A percentile compares a stretch with the other conserved stretches of the same genome.
Evolutionary conservation across 148 eudicot genomes (phyloP).

Genomic region (Nyssa sinensis): DNA sequence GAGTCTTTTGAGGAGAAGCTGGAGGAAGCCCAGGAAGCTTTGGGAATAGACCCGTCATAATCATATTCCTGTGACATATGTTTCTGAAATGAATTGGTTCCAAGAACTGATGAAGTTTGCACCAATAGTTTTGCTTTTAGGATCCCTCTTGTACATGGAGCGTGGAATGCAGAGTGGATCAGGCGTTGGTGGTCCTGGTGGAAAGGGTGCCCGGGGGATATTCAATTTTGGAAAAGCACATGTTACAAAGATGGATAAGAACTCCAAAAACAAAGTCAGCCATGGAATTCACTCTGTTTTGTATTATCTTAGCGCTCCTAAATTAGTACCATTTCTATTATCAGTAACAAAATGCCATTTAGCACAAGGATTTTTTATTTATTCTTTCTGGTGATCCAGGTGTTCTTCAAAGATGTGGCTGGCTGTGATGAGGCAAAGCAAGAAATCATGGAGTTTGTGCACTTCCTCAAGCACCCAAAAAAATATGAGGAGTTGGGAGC

Average conservation of each 20-base stretch:
- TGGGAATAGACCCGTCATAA: slow-evolving; percentile 51
- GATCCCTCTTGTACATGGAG: slow-evolving; percentile 33
- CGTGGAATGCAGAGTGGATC: slow-evolving; percentile 37
- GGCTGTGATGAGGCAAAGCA: slow-evolving; percentile 75
- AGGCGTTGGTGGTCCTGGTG: slow-evolving; percentile 42
- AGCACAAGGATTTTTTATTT: background rate
- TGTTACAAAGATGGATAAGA: slow-evolving; percentile 49
- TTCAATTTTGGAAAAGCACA: slow-evolving; percentile 51
- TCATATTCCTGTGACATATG: slow-evolving; percentile 49
- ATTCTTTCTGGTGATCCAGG: slow-evolving; percentile 23
- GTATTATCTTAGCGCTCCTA: background rate
- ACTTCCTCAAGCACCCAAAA: slow-evolving; percentile 58
- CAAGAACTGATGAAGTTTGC: slow-evolving; percentile 39
- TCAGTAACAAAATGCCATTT: background rate
- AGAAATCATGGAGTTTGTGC: slow-evolving; percentile 72
- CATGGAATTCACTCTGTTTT: background rate
- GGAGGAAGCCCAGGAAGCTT: slow-evolving; percentile 54
- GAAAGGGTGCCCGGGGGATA: slow-evolving; percentile 53
- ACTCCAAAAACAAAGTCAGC: slow-evolving; percentile 53
- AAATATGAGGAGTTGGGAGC: slow-evolving; percentile 74
- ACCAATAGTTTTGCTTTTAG: slow-evolving; percentile 41
- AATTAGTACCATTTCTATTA: background rate
- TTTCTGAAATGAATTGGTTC: slow-evolving; percentile 33
- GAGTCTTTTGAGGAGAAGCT: slow-evolving; percentile 58
- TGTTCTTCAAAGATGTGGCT: slow-evolving; percentile 67